Evolutionary conservation across 179 eudicot genomes (phyloP).

Genomic region (Camellia oleifera): DNA sequence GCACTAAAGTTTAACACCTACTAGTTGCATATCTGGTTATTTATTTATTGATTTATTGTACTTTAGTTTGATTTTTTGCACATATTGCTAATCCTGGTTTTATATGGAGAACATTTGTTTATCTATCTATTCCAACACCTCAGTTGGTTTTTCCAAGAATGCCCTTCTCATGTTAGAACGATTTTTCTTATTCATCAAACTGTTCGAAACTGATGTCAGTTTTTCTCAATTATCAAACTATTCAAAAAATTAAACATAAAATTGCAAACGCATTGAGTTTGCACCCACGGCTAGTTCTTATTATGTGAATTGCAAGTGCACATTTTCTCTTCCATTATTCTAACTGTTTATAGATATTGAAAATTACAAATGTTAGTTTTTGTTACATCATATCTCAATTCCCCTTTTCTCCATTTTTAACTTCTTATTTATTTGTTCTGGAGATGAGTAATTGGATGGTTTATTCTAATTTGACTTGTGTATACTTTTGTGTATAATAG

Average conservation of each 20-base stretch:
- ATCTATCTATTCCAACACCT: no score
- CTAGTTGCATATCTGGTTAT: not conserved
- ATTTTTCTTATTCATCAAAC: no score
- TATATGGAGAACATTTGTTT: not conserved
- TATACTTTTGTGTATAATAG: constrained; percentile 22
- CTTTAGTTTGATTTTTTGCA: not conserved
- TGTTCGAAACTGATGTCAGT: no score
- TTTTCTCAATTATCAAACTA: no score
- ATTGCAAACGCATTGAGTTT: no score
- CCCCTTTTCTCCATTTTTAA: not conserved
- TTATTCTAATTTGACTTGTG: no score
- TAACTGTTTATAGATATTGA: not conserved
- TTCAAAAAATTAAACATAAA: no score
- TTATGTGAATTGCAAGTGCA: not conserved
- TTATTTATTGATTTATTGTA: not conserved
- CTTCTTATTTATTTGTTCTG: not conserved
- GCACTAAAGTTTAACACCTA: no score
- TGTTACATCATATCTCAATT: not conserved
- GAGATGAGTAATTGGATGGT: not conserved
- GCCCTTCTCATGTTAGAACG: no score
- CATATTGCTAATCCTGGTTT: no score
- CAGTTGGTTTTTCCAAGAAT: no score
- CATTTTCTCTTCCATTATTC: not conserved
- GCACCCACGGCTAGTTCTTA: not conserved
- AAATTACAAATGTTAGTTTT: not conserved